Conservation (phyloP, 2,329 filamentous ascomycete genomes). For the Alternaria dauci region DNA sequence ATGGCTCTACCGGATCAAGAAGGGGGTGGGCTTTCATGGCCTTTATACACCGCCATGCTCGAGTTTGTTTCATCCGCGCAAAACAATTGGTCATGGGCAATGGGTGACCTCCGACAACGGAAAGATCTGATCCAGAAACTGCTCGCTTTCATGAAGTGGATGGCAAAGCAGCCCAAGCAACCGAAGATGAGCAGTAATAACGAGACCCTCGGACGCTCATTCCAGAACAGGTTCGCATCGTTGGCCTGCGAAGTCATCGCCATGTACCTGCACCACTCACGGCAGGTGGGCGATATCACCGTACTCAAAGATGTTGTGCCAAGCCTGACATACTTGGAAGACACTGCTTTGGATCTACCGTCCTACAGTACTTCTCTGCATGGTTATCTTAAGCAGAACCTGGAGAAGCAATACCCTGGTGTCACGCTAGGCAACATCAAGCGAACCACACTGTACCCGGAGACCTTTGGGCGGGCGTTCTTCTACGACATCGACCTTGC, state of each 20-base stretch:
- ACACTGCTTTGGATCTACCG: conserved; percentile 79
- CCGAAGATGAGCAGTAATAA: conserved; percentile 33
- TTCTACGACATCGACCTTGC: conserved; percentile 85
- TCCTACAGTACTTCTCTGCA: conserved; percentile 90
- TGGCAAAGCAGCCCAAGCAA: conserved; percentile 37
- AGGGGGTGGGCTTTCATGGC: conserved; percentile 28
- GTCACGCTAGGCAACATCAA: conserved; percentile 82
- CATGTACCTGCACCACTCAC: conserved; percentile 87
- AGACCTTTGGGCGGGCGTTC: conserved; percentile 76
- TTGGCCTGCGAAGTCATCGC: conserved; percentile 87
- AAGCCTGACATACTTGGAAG: conserved; percentile 79
- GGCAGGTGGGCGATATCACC: conserved; percentile 73
- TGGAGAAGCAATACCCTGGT: conserved; percentile 77
- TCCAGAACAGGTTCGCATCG: conserved; percentile 70
- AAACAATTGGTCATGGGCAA: conserved; percentile 95
- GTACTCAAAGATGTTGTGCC: conserved; percentile 76
- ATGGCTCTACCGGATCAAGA: conserved; percentile 71
- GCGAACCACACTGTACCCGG: conserved; percentile 71
- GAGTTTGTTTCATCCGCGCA: conserved; percentile 89
- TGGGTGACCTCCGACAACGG: conserved; percentile 79
- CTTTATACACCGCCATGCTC: conserved; percentile 75
- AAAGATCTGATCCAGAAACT: conserved; percentile 75
- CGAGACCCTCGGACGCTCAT: conserved; percentile 37
- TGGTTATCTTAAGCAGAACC: conserved; percentile 83
- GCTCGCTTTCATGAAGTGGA: conserved; percentile 70